Conservation (phyloP, 75 land plant species). For the Isoetes taiwanensis region DNA sequence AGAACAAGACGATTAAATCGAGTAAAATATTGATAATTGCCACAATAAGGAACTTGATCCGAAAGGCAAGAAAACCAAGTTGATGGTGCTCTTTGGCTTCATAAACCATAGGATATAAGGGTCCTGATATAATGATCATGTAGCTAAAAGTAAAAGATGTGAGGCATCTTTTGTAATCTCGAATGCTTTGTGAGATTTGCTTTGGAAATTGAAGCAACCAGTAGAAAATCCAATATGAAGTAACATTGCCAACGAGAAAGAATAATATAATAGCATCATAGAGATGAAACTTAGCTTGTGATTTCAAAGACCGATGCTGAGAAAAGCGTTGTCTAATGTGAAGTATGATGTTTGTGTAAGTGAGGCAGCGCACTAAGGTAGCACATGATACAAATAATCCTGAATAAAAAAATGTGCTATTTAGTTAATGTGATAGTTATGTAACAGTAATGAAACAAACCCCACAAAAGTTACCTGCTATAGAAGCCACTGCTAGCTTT, state of each 20-base stretch:
- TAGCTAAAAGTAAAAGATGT: background rate
- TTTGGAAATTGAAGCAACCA: constrained; percentile 1
- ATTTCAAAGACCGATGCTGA: background rate
- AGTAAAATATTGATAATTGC: background rate
- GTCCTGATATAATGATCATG: constrained; percentile 2
- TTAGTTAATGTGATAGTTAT: background rate
- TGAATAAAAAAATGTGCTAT: background rate
- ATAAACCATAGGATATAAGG: constrained; percentile 2
- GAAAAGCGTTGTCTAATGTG: background rate
- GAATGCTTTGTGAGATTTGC: background rate
- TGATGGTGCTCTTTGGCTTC: background rate
- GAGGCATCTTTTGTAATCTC: background rate
- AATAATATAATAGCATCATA: background rate
- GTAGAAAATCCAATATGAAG: background rate
- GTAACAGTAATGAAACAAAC: no score
- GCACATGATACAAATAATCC: background rate
- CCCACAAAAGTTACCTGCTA: background rate
- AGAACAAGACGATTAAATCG: background rate
- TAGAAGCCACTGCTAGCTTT: background rate
- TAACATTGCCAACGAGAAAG: background rate
- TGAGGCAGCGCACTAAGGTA: background rate
- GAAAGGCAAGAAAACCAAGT: background rate
- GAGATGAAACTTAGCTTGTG: background rate
- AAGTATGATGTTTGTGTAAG: background rate
- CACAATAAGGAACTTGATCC: background rate